Conservation (phyloP, 352 stramenopile species). For the Pythium rhizo-oryzae region DNA sequence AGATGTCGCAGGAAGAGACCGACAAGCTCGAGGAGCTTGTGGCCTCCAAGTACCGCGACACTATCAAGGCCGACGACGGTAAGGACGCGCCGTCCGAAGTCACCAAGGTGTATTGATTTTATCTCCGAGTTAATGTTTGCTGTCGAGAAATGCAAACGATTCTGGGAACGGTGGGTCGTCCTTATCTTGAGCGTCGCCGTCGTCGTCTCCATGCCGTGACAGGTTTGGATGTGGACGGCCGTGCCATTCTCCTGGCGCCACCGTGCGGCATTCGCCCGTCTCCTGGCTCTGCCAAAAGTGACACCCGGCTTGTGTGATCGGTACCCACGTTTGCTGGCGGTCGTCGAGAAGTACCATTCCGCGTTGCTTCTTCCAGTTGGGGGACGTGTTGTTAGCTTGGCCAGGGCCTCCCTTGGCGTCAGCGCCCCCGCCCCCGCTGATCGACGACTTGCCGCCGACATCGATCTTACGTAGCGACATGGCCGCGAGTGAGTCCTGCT, state of each 20-base stretch:
- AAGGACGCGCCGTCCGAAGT: slow-evolving; percentile 49
- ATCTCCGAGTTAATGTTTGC: slow-evolving; percentile 5
- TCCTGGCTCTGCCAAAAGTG: slow-evolving; percentile 80
- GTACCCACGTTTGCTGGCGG: slow-evolving; percentile 52
- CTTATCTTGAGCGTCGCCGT: slow-evolving; percentile 19
- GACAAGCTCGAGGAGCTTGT: slow-evolving; percentile 73
- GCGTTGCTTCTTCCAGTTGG: slow-evolving; percentile 44
- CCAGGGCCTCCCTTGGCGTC: slow-evolving; percentile 11
- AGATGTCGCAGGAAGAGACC: slow-evolving; percentile 86
- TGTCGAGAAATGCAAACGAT: slow-evolving; percentile 72
- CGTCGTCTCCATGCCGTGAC: background rate
- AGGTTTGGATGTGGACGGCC: slow-evolving; percentile 20
- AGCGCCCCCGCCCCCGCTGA: background rate
- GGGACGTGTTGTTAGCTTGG: background rate
- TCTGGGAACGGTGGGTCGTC: slow-evolving; percentile 54
- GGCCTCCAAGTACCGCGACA: slow-evolving; percentile 51
- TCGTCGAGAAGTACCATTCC: slow-evolving; percentile 26
- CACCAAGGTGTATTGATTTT: slow-evolving; percentile 78
- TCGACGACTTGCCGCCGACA: slow-evolving; percentile 14
- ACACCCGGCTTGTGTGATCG: slow-evolving; percentile 68
- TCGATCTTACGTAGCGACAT: slow-evolving; percentile 56
- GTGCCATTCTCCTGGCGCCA: slow-evolving; percentile 23
- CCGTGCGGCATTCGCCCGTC: slow-evolving; percentile 57
- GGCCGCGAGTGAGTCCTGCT: slow-evolving; percentile 41
- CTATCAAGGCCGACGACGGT: slow-evolving; percentile 28